These are phyloP conservation scores for Papiliotrema terrestris DNA, from an alignment of 1,284 basidiomycete species.

Conservation along the genomic window DNA sequence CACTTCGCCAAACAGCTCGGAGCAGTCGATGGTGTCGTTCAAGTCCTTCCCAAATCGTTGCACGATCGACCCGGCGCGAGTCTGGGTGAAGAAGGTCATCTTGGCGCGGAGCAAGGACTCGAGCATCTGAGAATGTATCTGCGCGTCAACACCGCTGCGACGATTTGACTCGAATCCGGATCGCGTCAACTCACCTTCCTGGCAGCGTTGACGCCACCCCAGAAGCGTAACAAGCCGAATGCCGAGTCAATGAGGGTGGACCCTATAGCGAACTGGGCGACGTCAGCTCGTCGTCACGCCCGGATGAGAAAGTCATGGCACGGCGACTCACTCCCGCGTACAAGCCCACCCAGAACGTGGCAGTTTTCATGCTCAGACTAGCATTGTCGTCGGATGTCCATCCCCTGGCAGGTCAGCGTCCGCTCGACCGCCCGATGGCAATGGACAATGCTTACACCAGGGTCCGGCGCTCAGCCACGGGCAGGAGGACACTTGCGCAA, in stretches of 20 bases:
- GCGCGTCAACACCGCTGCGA: no score
- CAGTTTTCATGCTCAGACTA: no score
- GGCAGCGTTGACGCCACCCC: conserved; percentile 20
- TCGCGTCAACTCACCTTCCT: conserved; percentile 15
- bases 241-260: conserved; percentile 8
- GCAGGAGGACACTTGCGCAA: conserved; percentile 1
- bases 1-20: conserved; percentile 26
- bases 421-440: not conserved
- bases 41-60: conserved; percentile 29
- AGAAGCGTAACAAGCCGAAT: conserved; percentile 15
- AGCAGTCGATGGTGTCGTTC: conserved; percentile 6
- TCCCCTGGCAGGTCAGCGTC: conserved; percentile 11
- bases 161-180: no score
- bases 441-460: conserved; percentile 21
- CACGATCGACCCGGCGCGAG: conserved; percentile 31
- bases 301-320: not conserved
- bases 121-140: conserved; percentile 32
- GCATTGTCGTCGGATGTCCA: no score
- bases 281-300: conserved; percentile 9
- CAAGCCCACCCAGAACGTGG: conserved; percentile 17
- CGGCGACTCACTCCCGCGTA: conserved; percentile 16
- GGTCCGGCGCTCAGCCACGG: conserved; percentile 18
- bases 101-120: conserved; percentile 26
- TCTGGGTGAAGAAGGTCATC: conserved; percentile 34
- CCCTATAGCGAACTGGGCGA: conserved; percentile 9